Evolutionary conservation across 2,329 filamentous ascomycete genomes (phyloP), one percentile per base, ranked within the genome.

Genomic region (Juglanconis juglandina): DNA sequence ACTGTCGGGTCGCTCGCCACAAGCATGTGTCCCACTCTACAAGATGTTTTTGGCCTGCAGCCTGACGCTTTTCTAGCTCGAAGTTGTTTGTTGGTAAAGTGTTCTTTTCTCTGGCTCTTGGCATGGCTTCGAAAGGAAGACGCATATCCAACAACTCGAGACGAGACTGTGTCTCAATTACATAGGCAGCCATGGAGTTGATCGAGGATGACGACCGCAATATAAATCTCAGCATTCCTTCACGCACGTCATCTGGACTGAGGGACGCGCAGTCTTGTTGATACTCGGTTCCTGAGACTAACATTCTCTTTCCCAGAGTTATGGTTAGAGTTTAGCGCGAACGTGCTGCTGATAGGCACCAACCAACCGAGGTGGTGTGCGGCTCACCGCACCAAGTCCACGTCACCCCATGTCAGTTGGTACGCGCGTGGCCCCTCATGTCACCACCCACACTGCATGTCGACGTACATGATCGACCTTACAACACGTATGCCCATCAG

Each of bases 321-420:
- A 47, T 54, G 39, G 39, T 35, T 54, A 54, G 33, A 56, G 24
- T 50, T 42, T 56, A 56, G 54, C 46, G 46, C 39, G 34, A 49
- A 50, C 4, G 34, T 50, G 34, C n/a, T 30, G 44, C 17, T 11
- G 13, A 11, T 50, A n/a, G 44, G 54, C 34, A 39, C 17, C 54
- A 32, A 48, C 34, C 47, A 6, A 24, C 24, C 24, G 24, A 24
- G 1, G 47, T 30, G 24, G 42, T 46, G 37, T 41, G 53, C 17
- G 33, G 44, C 55, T 51, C 55, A 57, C 54, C 54, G 47, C 54
- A 54, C 46, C 14, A 46, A 11, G 53, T 24, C 53, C 41, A 34
- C 55, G 55, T 57, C 46, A 57, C 44, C 55, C 46, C 55, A 42
- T 51, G 33, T 24, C 34, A 30, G 44, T 49, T 39, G 37, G 35